phyloP scores from a whole-genome alignment of 2,329 filamentous ascomycete genomes.

The Ampelomyces quisqualis region DNA sequence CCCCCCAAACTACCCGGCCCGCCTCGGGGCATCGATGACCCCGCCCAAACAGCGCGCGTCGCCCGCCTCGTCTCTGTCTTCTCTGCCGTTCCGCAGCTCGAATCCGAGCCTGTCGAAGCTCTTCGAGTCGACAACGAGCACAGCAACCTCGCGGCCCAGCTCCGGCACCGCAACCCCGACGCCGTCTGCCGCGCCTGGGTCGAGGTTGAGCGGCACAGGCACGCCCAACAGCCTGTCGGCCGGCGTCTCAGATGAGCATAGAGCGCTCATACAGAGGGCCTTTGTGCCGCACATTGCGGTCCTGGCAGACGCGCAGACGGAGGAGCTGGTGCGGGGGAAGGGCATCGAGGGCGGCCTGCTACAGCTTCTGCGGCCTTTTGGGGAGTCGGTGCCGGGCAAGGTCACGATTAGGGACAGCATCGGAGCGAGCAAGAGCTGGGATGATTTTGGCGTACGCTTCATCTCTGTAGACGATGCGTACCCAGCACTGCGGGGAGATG shows the following conservation, averaged over 20 bases:
- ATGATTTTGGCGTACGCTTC: conserved; percentile 90
- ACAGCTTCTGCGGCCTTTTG: conserved; percentile 86
- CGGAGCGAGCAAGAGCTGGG: conserved; percentile 77
- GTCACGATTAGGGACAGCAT: conserved; percentile 88
- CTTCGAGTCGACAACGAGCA: conserved; percentile 53
- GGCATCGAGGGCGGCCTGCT: conserved; percentile 80
- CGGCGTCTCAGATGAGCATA: conserved; percentile 55
- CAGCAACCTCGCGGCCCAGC: conserved; percentile 45
- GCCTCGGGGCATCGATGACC: conserved; percentile 62
- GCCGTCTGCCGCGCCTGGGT: conserved; percentile 35
- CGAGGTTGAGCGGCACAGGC: conserved; percentile 36
- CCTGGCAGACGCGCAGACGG: conserved; percentile 82
- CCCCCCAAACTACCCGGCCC: conserved; percentile 52
- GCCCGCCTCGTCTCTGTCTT: conserved; percentile 61
- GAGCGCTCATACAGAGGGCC: conserved; percentile 71
- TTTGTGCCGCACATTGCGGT: conserved; percentile 90
- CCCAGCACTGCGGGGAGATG: conserved; percentile 40
- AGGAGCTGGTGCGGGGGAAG: conserved; percentile 76
- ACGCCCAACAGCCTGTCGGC: conserved; percentile 45
- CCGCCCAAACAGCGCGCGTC: conserved; percentile 61
- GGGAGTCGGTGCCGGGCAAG: conserved; percentile 82
- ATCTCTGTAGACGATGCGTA: conserved; percentile 64
- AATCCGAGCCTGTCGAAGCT: conserved; percentile 55
- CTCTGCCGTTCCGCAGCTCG: conserved; percentile 56
- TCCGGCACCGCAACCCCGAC: conserved; percentile 49